phyloP scores from a whole-genome alignment of 106 monocot species.

The Hemerocallis citrina region DNA sequence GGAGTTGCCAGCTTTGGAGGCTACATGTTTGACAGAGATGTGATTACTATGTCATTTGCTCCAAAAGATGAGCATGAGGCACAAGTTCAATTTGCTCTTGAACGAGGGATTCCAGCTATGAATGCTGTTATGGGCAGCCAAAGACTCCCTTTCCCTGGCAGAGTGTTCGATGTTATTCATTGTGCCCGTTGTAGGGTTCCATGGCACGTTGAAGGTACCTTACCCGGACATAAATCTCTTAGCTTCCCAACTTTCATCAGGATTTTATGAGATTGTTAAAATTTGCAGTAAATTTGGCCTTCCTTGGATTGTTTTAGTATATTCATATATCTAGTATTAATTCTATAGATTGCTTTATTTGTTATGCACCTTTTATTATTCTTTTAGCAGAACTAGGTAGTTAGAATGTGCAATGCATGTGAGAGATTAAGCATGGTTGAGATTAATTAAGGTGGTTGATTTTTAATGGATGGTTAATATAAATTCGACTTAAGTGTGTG shows the following conservation, averaged over 20 bases:
- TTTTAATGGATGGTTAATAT: too few species aligned
- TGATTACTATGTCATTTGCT: conserved; percentile 88
- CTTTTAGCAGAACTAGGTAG: neutral
- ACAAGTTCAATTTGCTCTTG: conserved; percentile 91
- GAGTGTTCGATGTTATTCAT: conserved; percentile 74
- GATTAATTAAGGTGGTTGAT: too few species aligned
- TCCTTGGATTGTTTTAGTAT: too few species aligned
- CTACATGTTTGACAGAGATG: conserved; percentile 76
- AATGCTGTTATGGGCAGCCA: conserved; percentile 92
- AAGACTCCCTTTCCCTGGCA: conserved; percentile 72
- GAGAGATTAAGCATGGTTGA: neutral
- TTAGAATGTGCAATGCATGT: too few species aligned
- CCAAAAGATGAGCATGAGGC: conserved; percentile 98
- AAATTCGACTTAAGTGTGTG: too few species aligned
- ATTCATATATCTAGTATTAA: too few species aligned
- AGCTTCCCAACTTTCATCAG: too few species aligned
- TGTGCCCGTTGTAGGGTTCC: conserved; percentile 95
- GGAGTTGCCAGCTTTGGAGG: conserved; percentile 96
- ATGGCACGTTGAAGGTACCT: conserved; percentile 85
- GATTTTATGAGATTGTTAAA: too few species aligned
- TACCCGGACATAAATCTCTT: neutral
- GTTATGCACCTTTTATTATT: neutral
- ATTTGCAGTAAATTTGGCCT: too few species aligned
- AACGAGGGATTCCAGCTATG: conserved; percentile 91
- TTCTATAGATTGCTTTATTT: too few species aligned